Base-by-base conservation (phyloP, 2,329 filamentous ascomycete genomes). In the Neofusicoccum laricinum region DNA sequence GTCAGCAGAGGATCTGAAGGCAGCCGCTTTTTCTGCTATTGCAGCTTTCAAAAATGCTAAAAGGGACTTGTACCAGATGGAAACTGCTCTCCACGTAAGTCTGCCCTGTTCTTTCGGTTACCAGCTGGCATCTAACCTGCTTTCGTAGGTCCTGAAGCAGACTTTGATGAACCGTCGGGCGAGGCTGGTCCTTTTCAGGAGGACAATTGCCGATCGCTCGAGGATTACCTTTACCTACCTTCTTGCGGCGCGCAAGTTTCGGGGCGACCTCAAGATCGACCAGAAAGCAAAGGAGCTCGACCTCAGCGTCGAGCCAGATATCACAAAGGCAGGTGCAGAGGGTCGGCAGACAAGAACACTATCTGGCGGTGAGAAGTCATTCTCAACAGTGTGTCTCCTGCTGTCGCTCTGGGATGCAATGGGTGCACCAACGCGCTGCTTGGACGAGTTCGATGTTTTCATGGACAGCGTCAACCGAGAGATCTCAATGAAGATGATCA, bases 381-480 rank as follows among this genome's bases (percentile, higher is more conserved):
- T 98, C 76, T 96, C 93, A 3, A 97, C 94, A 3, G 96, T 98
- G 66, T 99, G 95, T 78, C 85, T 99, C 70, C 81, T 99, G 63
- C 84, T 99, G 36, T 88, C 93, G 2, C 89, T 99, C 17, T 99
- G 95, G 95, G 95, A 99, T 74, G 94, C 95, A 34, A 99, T 99
- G 90, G 94, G 95, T 11, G 96, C 93, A 17, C 94, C 93, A 0
- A 90, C 99, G 66, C 88, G 95, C 63, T 99, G 95, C 73, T 83
- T 99, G 62, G 95, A 99, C 77, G 95, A 99, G 78, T 99, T 98
- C 73, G 95, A 99, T 75, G 95, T 99, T 36, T 99, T 97, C 82
- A 99, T 99, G 95, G 95, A 99, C 78, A 92, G 90, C 69, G 92
- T 98, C 65, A 99, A 99, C 77, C 88, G 95, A 66, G 92, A 91